phyloP scores from a whole-genome alignment of 495 filamentous ascomycete genomes.

The Penicillium tannophilum region DNA sequence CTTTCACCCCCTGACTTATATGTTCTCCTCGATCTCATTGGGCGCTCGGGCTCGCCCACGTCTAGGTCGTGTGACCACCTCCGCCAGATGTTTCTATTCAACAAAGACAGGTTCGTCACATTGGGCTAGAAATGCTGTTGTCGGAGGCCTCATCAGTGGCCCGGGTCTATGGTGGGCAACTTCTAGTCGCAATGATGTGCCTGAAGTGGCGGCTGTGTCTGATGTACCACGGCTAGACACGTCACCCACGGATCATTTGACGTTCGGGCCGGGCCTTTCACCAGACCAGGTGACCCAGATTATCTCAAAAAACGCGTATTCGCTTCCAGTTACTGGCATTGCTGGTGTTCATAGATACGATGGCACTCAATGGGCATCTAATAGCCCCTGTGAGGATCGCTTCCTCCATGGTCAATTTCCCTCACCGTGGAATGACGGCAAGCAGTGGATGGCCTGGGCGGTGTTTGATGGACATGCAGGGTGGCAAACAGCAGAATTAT shows the following conservation, averaged over 20 bases:
- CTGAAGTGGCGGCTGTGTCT: neutral
- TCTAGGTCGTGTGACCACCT: conserved; percentile 18
- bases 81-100: conserved; percentile 17
- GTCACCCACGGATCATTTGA: conserved; percentile 17
- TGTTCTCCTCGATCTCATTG: conserved; percentile 2
- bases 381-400: conserved; percentile 49
- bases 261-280: conserved; percentile 18
- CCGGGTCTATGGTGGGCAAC: conserved; percentile 29
- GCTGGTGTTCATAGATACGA: conserved; percentile 46
- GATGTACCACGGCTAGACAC: conserved; percentile 20
- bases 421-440: conserved; percentile 35
- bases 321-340: conserved; percentile 28
- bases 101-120: conserved; percentile 18
- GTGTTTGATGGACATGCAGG: conserved; percentile 57
- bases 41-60: conserved; percentile 16
- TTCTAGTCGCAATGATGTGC: conserved; percentile 18
- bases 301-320: conserved; percentile 33
- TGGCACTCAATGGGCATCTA: conserved; percentile 47
- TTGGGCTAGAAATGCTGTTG: conserved; percentile 11
- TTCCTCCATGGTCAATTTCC: conserved; percentile 48
- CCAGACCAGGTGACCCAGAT: conserved; percentile 29
- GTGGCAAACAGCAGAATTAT: conserved; percentile 43
- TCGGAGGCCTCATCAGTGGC: conserved; percentile 18
- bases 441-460: conserved; percentile 50
- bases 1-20: neutral